These are phyloP conservation scores for Cutaneotrichosporon mucoides DNA, from an alignment of 1,284 basidiomycete genomes.

Conservation along the genomic window DNA sequence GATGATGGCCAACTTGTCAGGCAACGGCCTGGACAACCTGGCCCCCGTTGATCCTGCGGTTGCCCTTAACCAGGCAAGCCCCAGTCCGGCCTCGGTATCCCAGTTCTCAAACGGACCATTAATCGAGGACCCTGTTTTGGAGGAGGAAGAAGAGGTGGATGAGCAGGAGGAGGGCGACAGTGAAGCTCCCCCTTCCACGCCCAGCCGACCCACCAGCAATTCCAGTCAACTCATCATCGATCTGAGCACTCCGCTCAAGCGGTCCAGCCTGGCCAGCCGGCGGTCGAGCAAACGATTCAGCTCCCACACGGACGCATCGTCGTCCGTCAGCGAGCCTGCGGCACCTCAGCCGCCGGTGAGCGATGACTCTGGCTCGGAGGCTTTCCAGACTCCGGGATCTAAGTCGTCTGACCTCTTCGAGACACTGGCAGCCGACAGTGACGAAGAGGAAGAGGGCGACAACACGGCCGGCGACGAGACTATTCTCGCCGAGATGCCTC, in stretches of 20 bases:
- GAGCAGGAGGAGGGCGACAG: neutral
- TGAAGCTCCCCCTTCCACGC: neutral
- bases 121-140: slow-evolving; percentile 1
- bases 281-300: neutral
- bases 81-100: neutral
- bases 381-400: neutral
- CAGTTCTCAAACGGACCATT: neutral
- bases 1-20: slow-evolving; percentile 30
- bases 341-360: neutral
- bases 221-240: neutral
- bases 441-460: slow-evolving; percentile 6
- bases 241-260: slow-evolving; percentile 4
- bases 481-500: slow-evolving; percentile 1
- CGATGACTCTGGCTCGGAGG: neutral
- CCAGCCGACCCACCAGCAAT: neutral
- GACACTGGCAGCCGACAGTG: neutral
- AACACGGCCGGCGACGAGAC: slow-evolving; percentile 8
- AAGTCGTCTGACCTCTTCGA: neutral
- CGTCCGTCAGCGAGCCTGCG: neutral
- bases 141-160: neutral
- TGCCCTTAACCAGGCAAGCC: neutral
- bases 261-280: neutral
- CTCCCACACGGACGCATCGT: neutral
- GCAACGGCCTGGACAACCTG: neutral
- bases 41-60: neutral